Base-by-base conservation (phyloP, 75 land plant species). In the Picea glauca region DNA sequence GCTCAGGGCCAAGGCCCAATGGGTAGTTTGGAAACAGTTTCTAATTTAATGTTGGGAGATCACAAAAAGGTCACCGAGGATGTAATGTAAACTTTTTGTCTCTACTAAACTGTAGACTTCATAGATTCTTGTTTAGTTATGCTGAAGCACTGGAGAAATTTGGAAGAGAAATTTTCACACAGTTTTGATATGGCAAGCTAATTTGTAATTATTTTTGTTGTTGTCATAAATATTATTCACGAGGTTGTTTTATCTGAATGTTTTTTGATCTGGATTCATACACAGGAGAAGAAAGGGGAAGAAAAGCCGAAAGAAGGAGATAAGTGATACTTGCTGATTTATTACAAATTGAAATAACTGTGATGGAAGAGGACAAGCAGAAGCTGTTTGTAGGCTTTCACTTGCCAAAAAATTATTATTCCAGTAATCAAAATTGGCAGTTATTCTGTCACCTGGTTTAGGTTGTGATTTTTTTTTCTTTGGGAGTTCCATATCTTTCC, bases 271-370 rank as follows among this genome's bases (percentile, higher is more conserved):
- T 40, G 17, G n/a, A 70, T 70, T 68, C 2, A 0, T 14, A 68
- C 3, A 8, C 73, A 70, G 73, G 73, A 70, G 50, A 70, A 70
- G 54, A 70, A 70, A 54, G 73, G 54, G 50, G 73, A 70, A 18
- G 50, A 70, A 18, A 70, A 70, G 73, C 73, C 73, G 9, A 40
- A 40, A 46, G 73, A 43, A 8, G 73, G 50, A 40, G 73, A 70
- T 18, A 43, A 70, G 20, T 68, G 73, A 68, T 18, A 68, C 54
- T 40, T 17, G 9, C 13, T 40, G 40, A 46, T 46, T 46, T 46
- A 18, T 40, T 33, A n/a, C 8, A 17, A 68, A 67, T 38, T 17
- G 20, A 46, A 7, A 68, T 2, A 20, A 38, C n/a, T 68, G 54
- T 18, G 40, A 66, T 65, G 13, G 2, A 70, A 43, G 21, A 43